phyloP scores from a whole-genome alignment of 2,329 filamentous ascomycete genomes.

The Neonectria coccinea region DNA sequence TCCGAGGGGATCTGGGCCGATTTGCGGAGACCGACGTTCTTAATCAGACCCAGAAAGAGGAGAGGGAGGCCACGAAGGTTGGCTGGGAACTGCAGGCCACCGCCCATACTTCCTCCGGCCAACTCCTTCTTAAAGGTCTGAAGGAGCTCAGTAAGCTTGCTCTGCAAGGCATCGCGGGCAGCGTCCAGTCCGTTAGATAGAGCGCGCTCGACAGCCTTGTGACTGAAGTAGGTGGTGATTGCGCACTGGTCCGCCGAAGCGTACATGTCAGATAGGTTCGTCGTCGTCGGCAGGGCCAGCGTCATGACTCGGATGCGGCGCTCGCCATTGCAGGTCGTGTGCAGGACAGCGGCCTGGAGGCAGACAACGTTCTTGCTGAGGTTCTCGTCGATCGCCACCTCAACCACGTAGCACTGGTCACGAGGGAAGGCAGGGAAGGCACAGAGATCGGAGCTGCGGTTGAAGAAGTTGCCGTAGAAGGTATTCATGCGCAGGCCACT shows the following conservation, averaged over 20 bases:
- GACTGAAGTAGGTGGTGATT: conserved; percentile 92
- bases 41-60: conserved; percentile 93
- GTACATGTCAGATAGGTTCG: conserved; percentile 90
- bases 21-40: conserved; percentile 93
- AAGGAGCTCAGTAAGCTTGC: conserved; percentile 91
- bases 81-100: conserved; percentile 91
- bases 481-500: conserved; percentile 96
- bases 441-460: conserved; percentile 95
- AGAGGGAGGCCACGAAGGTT: conserved; percentile 91
- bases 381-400: conserved; percentile 97
- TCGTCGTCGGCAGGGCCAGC: conserved; percentile 90
- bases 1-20: conserved; percentile 95
- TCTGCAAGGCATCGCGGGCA: conserved; percentile 89
- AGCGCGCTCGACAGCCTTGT: conserved; percentile 95
- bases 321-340: conserved; percentile 98
- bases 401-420: conserved; percentile 97
- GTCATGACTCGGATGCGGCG: conserved; percentile 95
- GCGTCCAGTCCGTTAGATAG: conserved; percentile 89
- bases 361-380: conserved; percentile 92
- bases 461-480: conserved; percentile 99
- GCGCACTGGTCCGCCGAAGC: conserved; percentile 95
- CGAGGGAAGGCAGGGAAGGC: conserved; percentile 98
- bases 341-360: conserved; percentile 92
- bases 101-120: conserved; percentile 94
- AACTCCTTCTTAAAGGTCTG: conserved; percentile 98